phyloP scores from a whole-genome alignment of 331 rosid genomes.

The Arachis monticola region DNA sequence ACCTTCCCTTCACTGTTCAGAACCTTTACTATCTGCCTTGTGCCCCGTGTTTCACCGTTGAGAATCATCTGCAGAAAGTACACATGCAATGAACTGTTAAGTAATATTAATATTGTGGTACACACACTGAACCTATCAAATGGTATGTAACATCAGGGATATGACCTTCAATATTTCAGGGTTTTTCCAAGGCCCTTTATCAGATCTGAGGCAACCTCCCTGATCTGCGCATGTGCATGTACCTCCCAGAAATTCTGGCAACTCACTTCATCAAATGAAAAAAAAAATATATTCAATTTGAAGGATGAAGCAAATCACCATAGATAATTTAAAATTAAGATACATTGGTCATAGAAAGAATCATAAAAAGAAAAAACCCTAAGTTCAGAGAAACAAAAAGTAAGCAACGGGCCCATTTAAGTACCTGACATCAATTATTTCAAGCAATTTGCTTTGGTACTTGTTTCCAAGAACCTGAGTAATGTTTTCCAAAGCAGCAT shows the following conservation, averaged over 20 bases:
- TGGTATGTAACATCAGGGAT: conserved; percentile 15
- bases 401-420: conserved; percentile 3
- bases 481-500: conserved; percentile 35
- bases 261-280: conserved; percentile 67
- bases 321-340: conserved; percentile 13
- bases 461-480: conserved; percentile 92
- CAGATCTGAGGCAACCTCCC: conserved; percentile 96
- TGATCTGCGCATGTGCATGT: conserved; percentile 85
- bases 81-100: conserved; percentile 37
- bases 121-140: conserved; percentile 24
- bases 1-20: conserved; percentile 89
- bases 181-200: conserved; percentile 97
- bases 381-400: conserved; percentile 23
- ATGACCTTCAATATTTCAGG: conserved; percentile 89
- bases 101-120: conserved; percentile 11
- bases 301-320: neutral
- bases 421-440: conserved; percentile 89
- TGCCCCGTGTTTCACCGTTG: conserved; percentile 70
- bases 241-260: conserved; percentile 97
- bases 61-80: conserved; percentile 75
- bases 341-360: neutral
- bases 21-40: conserved; percentile 91
- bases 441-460: conserved; percentile 88
- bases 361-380: neutral
- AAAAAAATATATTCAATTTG: conserved; percentile 37